Evolutionary conservation across 2,329 filamentous ascomycete species (phyloP).

Genomic region (Dichotomopilus funicola): DNA sequence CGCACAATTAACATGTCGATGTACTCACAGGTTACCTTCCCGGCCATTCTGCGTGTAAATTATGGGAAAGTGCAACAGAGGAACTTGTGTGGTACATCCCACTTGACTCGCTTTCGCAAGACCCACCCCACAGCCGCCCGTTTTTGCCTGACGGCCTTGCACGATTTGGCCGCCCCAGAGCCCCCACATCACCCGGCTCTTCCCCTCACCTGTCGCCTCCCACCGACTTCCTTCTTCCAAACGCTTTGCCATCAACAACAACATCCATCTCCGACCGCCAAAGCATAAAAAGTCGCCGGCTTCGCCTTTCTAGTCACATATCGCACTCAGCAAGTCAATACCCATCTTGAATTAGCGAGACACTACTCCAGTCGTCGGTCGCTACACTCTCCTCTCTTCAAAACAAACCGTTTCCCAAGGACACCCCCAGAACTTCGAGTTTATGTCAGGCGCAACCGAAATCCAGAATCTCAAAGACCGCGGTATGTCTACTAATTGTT

Average conservation of each 20-base stretch:
- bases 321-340: slow-evolving; percentile 10
- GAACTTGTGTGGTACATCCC: too few relatives aligned
- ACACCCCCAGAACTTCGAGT: slow-evolving; percentile 65
- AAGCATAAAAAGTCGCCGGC: slow-evolving; percentile 12
- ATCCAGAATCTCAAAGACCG: slow-evolving; percentile 77
- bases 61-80: too few relatives aligned
- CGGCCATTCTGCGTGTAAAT: too few relatives aligned
- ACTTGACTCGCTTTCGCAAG: background rate
- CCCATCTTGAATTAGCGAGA: slow-evolving; percentile 38
- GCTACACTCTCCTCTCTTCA: slow-evolving; percentile 36
- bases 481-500: slow-evolving; percentile 52
- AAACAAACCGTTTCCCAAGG: slow-evolving; percentile 49
- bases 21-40: too few relatives aligned
- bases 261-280: slow-evolving; percentile 19
- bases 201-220: slow-evolving; percentile 23
- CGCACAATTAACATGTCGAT: too few relatives aligned
- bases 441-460: slow-evolving; percentile 85
- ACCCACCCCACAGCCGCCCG: slow-evolving; percentile 3
- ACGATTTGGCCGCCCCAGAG: background rate
- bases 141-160: slow-evolving; percentile 22
- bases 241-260: slow-evolving; percentile 21
- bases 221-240: slow-evolving; percentile 21
- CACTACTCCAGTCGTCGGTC: slow-evolving; percentile 44
- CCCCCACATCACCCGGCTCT: slow-evolving; percentile 18
- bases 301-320: background rate